Evolutionary conservation across 768 basidiomycete species (phyloP).

Genomic region (Antrodiella citrinella): DNA sequence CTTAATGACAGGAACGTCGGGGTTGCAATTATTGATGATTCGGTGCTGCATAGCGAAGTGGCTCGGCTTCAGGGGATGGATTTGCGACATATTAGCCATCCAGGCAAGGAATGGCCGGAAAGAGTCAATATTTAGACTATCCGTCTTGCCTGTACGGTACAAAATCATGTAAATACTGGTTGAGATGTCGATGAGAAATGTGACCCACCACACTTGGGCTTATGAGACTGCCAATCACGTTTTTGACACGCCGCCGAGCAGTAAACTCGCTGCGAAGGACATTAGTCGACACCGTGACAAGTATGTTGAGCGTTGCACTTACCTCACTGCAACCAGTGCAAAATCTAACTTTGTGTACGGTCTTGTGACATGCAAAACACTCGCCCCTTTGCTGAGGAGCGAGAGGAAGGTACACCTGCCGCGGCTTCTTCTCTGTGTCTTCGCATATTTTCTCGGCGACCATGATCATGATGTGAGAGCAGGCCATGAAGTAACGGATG

Average conservation of each 20-base stretch:
- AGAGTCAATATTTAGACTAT: constrained; percentile 6
- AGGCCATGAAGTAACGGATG: too few relatives aligned
- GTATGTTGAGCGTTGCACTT: neutral
- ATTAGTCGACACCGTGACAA: neutral
- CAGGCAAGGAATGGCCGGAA: constrained; percentile 10
- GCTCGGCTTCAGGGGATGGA: constrained; percentile 1
- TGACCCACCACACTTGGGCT: neutral
- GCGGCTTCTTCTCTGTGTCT: neutral
- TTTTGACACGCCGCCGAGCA: neutral
- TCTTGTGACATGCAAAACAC: neutral
- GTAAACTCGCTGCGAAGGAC: neutral
- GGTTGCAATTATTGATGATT: constrained; percentile 6
- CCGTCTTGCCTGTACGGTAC: constrained; percentile 7
- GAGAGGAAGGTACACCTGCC: neutral
- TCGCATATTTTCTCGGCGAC: neutral
- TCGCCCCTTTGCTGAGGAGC: neutral
- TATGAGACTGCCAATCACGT: neutral
- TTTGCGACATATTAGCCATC: neutral
- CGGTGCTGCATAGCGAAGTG: constrained; percentile 5
- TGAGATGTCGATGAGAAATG: neutral
- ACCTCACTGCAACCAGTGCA: neutral
- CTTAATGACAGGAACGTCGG: neutral
- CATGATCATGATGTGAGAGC: neutral
- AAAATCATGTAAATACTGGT: neutral
- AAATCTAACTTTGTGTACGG: neutral